A percentile compares a stretch with the other conserved stretches of the same genome.
Conservation (phyloP, 208 protist genomes). For the Acanthamoeba healyi region DNA sequence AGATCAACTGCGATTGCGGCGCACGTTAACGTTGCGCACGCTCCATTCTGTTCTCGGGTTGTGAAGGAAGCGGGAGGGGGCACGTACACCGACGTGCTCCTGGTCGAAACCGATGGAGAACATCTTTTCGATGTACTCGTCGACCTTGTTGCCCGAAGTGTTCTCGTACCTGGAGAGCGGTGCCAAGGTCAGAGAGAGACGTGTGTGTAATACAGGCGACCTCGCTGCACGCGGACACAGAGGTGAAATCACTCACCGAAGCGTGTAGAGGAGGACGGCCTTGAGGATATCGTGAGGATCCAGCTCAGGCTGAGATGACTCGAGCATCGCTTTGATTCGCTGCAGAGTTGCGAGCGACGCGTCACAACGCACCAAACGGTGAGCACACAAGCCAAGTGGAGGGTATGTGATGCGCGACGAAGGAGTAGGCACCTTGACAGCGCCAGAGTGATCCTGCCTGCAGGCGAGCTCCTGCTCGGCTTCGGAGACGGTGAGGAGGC, state of each 20-base stretch:
- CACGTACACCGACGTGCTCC: slow-evolving; percentile 42
- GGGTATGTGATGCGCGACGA: neutral
- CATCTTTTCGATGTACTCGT: slow-evolving; percentile 60
- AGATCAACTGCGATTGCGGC: slow-evolving; percentile 30
- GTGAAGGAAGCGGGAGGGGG: neutral
- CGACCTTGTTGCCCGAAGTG: slow-evolving; percentile 56
- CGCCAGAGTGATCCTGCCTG: slow-evolving; percentile 88
- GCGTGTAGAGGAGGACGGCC: slow-evolving; percentile 46
- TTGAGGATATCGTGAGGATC: slow-evolving; percentile 60
- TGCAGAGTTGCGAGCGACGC: neutral
- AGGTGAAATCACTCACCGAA: neutral
- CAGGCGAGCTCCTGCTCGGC: slow-evolving; percentile 97
- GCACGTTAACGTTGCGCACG: no score
- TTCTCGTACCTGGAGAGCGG: slow-evolving; percentile 69
- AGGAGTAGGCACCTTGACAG: slow-evolving; percentile 84
- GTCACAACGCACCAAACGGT: no score
- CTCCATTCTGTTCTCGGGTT: neutral
- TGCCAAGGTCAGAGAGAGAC: no score
- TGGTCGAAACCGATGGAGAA: slow-evolving; percentile 52
- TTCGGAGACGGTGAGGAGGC: slow-evolving; percentile 95
- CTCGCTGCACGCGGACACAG: neutral
- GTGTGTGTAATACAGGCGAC: no score
- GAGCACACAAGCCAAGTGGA: neutral
- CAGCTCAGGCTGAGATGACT: neutral
- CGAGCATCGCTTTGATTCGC: slow-evolving; percentile 56